Base-by-base conservation (phyloP, 2,329 filamentous ascomycete genomes). In the Dothiorella sarmentorum region DNA sequence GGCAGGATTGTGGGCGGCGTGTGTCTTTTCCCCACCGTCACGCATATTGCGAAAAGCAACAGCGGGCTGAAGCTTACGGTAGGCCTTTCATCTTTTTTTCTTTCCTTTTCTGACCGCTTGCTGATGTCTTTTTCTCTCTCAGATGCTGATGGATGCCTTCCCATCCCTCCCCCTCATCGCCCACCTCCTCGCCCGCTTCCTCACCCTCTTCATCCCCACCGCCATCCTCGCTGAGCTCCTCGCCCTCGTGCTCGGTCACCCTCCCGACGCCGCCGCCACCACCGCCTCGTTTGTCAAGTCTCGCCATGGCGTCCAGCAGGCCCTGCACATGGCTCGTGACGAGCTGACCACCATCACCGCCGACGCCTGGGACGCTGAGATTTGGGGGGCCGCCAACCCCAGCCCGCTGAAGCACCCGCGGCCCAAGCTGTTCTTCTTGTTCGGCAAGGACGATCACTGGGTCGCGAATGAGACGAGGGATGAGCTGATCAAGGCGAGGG, bases 401-500 rank as follows among this genome's bases (percentile, higher is more conserved):
- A 45, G 29, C 24, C 20, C 35, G 20, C 11, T 45, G 4, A 20
- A 13, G 10, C 65, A 7, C 35, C 66, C 74, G 7, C 68, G 76
- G 2, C 72, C 78, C 3, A 77, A 76, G 52, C 61, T 86, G 40
- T 78, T 79, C 53, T 84, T 87, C 65, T 80, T 84, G 63, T 87
- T 85, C 68, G 83, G 81, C 1, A 72, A 78, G 33, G 72, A 80
- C 47, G 84, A 87, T 65, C 82, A 85, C 65, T 86, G 84, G 84
- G 81, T 86, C 24, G 82, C 82, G 1, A 76, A 83, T 62, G 71
- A 75, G 64, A 85, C 82, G 27, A 73, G 83, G 33, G 80, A 85
- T 63, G 76, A 78, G 38, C 72, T 86, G 35, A 79, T 86, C 45
- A 69, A 68, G 37, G 64, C 73, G 10, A 69, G 79, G 40, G 78